Evolutionary conservation across 1,139 yeast genomes (phyloP).

Genomic region (Zygoascus meyerae): DNA sequence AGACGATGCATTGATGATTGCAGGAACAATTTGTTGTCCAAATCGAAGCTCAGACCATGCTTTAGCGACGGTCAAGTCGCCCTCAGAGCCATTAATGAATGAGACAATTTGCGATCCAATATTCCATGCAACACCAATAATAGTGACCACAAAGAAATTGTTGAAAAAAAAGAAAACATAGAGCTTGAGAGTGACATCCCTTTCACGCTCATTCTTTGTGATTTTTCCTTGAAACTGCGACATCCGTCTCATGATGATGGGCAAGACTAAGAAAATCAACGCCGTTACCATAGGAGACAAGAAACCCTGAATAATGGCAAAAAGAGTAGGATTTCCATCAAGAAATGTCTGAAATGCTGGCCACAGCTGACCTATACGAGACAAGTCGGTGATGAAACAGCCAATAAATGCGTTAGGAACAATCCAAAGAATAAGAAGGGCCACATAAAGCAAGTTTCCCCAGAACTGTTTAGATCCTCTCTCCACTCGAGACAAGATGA

Average conservation of each 20-base stretch:
- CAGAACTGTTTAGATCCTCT: conserved; percentile 32
- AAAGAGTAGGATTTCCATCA: conserved; percentile 27
- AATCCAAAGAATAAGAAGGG: conserved; percentile 34
- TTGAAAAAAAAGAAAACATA: conserved; percentile 37
- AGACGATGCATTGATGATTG: conserved; percentile 37
- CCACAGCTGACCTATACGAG: conserved; percentile 36
- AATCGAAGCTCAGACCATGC: conserved; percentile 26
- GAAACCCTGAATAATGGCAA: conserved; percentile 38
- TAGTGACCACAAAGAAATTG: conserved; percentile 35
- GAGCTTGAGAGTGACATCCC: conserved; percentile 35
- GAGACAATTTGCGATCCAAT: conserved; percentile 32
- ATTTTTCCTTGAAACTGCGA: conserved; percentile 37
- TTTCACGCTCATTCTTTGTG: conserved; percentile 36
- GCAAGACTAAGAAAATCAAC: conserved; percentile 33
- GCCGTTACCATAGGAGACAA: conserved; percentile 36
- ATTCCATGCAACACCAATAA: conserved; percentile 38
- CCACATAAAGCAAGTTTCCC: conserved; percentile 32
- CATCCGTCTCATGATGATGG: conserved; percentile 35
- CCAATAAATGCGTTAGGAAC: conserved; percentile 41
- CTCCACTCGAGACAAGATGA: conserved; percentile 28
- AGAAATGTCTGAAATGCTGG: conserved; percentile 30
- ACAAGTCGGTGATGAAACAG: conserved; percentile 35
- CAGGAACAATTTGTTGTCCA: conserved; percentile 33
- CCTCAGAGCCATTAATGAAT: conserved; percentile 19
- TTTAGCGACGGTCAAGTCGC: conserved; percentile 21